These are phyloP conservation scores for Paspalum vaginatum DNA, from an alignment of 176 grass and related monocot species.

Conservation along the genomic window DNA sequence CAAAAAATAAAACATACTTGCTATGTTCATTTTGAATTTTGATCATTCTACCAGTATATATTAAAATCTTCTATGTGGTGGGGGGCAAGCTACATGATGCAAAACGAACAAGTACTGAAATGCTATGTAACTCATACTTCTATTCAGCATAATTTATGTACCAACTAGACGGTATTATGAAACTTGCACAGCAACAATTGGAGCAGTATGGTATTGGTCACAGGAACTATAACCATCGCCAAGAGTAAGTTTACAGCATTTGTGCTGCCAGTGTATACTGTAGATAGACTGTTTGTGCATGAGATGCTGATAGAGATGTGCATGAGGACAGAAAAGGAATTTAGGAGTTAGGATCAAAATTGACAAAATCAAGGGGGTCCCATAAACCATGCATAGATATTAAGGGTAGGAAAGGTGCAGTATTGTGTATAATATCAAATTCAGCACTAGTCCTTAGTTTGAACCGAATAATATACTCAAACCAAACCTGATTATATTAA, in stretches of 20 bases:
- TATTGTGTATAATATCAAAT: background rate
- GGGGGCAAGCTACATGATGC: background rate
- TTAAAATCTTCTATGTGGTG: constrained; percentile 18
- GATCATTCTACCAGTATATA: constrained; percentile 17
- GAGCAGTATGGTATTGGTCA: background rate
- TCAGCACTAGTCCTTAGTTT: constrained; percentile 1
- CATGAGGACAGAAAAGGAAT: background rate
- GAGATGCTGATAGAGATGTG: background rate
- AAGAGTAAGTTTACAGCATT: background rate
- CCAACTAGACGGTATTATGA: constrained; percentile 11
- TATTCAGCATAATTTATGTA: background rate
- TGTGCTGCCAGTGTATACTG: background rate
- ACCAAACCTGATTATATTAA: constrained; percentile 24
- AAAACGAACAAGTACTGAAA: background rate
- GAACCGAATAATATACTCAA: constrained; percentile 1
- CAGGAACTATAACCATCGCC: background rate
- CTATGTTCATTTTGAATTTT: background rate
- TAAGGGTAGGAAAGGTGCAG: background rate
- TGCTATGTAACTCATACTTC: constrained; percentile 21
- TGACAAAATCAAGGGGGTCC: background rate
- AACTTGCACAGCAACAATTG: background rate
- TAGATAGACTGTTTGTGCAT: background rate
- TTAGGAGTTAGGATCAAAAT: background rate
- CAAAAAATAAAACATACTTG: background rate
- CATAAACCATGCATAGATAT: background rate